Evolutionary conservation across 257 asterid species (phyloP).

Genomic region (Rauvolfia tetraphylla): DNA sequence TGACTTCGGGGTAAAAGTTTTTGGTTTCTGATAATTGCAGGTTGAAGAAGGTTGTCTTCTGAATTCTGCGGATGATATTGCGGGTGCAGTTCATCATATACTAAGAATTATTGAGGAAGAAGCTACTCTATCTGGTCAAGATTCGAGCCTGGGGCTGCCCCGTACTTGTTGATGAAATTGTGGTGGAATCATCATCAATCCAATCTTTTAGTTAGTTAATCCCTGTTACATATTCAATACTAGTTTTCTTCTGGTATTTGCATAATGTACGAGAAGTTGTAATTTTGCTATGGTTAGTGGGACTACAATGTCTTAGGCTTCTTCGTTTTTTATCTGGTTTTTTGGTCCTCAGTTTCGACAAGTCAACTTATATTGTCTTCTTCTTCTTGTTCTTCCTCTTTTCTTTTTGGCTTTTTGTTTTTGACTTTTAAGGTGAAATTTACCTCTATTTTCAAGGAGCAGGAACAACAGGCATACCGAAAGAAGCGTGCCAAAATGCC

Average conservation of each 20-base stretch:
- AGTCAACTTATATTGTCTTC: conserved; percentile 1
- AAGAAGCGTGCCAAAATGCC: background rate
- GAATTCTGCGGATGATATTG: conserved; percentile 85
- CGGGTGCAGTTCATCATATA: conserved; percentile 88
- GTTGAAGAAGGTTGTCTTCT: conserved; percentile 96
- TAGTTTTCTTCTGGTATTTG: conserved; percentile 13
- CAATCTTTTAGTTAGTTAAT: background rate
- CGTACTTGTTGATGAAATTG: conserved; percentile 11
- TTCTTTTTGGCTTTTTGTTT: background rate
- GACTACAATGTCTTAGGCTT: conserved; percentile 1
- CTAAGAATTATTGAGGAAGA: conserved; percentile 91
- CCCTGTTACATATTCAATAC: conserved; percentile 18
- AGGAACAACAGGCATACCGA: background rate
- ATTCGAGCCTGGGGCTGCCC: conserved; percentile 19
- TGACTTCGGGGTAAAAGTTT: conserved; percentile 5
- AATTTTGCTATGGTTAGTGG: conserved; percentile 9
- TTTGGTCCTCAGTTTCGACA: background rate
- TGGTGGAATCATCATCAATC: background rate
- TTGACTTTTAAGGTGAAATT: background rate
- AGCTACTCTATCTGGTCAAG: conserved; percentile 50
- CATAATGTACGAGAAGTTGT: conserved; percentile 15
- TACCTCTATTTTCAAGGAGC: background rate
- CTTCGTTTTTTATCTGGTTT: background rate
- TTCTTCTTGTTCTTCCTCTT: background rate
- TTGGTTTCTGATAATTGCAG: conserved; percentile 33